Conservation (phyloP, 1,284 basidiomycete species). For the Omphalotus olearius region DNA sequence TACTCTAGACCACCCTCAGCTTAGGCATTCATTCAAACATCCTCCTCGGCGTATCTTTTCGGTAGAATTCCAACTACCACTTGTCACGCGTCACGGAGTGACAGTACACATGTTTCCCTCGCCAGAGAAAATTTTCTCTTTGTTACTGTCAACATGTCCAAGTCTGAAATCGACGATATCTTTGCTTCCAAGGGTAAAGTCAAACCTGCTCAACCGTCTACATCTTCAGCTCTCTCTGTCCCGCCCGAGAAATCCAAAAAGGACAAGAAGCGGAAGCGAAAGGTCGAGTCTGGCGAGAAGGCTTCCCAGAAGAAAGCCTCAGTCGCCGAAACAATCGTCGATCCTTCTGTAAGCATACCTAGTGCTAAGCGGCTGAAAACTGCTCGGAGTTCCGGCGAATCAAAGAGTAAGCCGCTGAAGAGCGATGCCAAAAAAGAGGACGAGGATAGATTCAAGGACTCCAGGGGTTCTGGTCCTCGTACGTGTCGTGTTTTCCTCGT, state of each 20-base stretch:
- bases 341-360: conserved; percentile 40
- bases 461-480: conserved; percentile 72
- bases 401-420: conserved; percentile 18
- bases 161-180: conserved; percentile 78
- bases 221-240: conserved; percentile 17
- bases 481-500: conserved; percentile 30
- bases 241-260: conserved; percentile 19
- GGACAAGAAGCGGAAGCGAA: conserved; percentile 36
- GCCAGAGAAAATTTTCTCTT: background rate
- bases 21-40: no score
- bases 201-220: conserved; percentile 21
- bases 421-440: conserved; percentile 23
- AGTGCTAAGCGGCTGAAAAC: conserved; percentile 32
- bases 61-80: background rate
- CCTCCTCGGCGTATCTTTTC: background rate
- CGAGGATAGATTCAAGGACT: conserved; percentile 67
- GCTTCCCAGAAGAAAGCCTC: conserved; percentile 33
- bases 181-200: conserved; percentile 55
- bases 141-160: conserved; percentile 26
- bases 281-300: conserved; percentile 14
- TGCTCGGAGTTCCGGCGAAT: conserved; percentile 10
- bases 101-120: conserved; percentile 8
- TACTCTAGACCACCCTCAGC: no score
- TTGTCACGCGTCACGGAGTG: background rate
- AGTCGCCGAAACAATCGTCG: conserved; percentile 55